A percentile compares a stretch with the other conserved stretches of the same genome.
These are phyloP conservation scores for Peterozyma toletana DNA, from an alignment of 805 yeast species.

Conservation along the genomic window DNA sequence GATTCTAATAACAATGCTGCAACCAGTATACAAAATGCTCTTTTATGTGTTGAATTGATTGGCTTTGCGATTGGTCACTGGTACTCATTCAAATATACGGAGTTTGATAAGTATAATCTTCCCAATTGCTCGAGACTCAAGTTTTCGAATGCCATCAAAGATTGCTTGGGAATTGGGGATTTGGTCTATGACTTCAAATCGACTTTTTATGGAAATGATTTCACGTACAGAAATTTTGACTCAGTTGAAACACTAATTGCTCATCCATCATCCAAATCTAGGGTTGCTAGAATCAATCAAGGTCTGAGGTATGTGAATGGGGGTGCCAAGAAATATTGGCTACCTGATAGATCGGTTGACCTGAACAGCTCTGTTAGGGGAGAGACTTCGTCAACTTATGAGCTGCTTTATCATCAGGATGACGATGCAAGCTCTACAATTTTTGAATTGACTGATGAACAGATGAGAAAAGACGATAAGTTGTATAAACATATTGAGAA, in stretches of 20 bases:
- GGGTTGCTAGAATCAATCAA: slow-evolving; percentile 65
- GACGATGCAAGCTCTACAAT: not conserved
- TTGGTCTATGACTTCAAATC: slow-evolving; percentile 68
- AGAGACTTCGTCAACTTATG: slow-evolving; percentile 3
- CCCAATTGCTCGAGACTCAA: slow-evolving; percentile 68
- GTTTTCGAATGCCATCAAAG: slow-evolving; percentile 59
- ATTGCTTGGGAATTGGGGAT: slow-evolving; percentile 73
- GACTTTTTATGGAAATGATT: slow-evolving; percentile 61
- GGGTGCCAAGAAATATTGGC: slow-evolving; percentile 83
- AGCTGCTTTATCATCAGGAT: not conserved
- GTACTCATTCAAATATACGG: slow-evolving; percentile 72
- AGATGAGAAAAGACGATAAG: slow-evolving; percentile 26
- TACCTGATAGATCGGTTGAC: slow-evolving; percentile 19
- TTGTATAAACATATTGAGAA: slow-evolving; percentile 24
- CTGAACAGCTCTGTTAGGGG: slow-evolving; percentile 9
- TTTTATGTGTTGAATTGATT: slow-evolving; percentile 77
- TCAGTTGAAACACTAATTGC: slow-evolving; percentile 65
- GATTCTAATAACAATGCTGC: slow-evolving; percentile 33
- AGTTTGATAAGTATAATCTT: slow-evolving; percentile 51
- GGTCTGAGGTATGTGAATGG: slow-evolving; percentile 78
- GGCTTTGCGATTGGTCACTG: slow-evolving; percentile 88
- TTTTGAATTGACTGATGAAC: slow-evolving; percentile 12
- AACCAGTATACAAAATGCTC: slow-evolving; percentile 63
- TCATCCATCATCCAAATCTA: slow-evolving; percentile 58
- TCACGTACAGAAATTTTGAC: slow-evolving; percentile 79